Evolutionary conservation across 495 filamentous ascomycete species (phyloP).

Genomic region (Aspergillus panamensis): DNA sequence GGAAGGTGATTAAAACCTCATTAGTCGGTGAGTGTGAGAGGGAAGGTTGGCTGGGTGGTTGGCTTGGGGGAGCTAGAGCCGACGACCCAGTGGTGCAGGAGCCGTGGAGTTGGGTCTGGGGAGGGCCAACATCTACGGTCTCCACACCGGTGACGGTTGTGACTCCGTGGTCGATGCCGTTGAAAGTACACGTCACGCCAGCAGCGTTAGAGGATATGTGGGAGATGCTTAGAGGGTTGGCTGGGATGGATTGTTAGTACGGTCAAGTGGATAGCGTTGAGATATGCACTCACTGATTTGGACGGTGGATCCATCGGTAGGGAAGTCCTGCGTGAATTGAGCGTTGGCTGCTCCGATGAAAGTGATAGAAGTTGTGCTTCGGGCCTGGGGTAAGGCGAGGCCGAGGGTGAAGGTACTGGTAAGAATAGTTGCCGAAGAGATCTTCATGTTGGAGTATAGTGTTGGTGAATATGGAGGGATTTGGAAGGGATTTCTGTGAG

Average conservation of each 20-base stretch:
- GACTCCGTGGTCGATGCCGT: conserved; percentile 24
- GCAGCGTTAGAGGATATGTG: conserved; percentile 11
- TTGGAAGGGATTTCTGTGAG: neutral
- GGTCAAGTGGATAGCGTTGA: neutral
- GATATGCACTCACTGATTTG: conserved; percentile 20
- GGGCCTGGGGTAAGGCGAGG: neutral
- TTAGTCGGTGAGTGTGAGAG: neutral
- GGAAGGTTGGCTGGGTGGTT: neutral
- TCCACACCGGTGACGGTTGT: conserved; percentile 20
- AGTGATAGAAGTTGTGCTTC: conserved; percentile 15
- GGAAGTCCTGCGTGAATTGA: conserved; percentile 26
- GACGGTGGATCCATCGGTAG: conserved; percentile 22
- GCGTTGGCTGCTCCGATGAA: conserved; percentile 28
- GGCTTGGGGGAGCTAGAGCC: neutral
- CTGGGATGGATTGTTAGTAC: conserved; percentile 14
- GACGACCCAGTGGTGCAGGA: conserved; percentile 22
- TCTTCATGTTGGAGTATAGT: neutral
- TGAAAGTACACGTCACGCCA: conserved; percentile 20
- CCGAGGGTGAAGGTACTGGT: neutral
- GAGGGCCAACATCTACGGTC: conserved; percentile 30
- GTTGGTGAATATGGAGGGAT: neutral
- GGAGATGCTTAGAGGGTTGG: conserved; percentile 26
- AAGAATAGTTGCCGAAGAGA: neutral
- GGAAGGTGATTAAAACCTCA: conserved; percentile 11
- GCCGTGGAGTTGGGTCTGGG: conserved; percentile 38